These are phyloP conservation scores for Apiotrichum montevideense DNA, from an alignment of 1,284 basidiomycete genomes.

Conservation along the genomic window DNA sequence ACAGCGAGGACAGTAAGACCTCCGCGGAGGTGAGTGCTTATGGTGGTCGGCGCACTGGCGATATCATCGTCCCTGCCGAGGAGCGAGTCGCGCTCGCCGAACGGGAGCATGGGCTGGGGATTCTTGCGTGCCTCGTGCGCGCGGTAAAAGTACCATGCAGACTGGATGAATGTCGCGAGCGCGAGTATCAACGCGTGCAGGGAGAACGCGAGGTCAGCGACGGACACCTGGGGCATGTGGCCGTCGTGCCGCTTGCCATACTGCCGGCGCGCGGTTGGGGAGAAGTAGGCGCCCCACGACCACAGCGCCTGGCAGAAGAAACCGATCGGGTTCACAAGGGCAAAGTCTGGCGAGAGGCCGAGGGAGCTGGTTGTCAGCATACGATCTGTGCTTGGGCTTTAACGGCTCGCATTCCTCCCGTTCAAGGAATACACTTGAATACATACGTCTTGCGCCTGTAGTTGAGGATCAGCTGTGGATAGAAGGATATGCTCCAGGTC, in stretches of 20 bases:
- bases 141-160: slow-evolving; percentile 24
- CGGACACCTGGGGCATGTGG: slow-evolving; percentile 44
- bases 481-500: slow-evolving; percentile 48
- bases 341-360: slow-evolving; percentile 49
- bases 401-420: slow-evolving; percentile 31
- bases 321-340: slow-evolving; percentile 48
- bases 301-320: slow-evolving; percentile 46
- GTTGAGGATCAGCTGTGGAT: slow-evolving; percentile 49
- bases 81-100: slow-evolving; percentile 5
- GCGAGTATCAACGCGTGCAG: slow-evolving; percentile 42
- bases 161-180: slow-evolving; percentile 28
- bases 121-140: slow-evolving; percentile 3
- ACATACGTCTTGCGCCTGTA: slow-evolving; percentile 43
- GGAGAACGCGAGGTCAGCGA: slow-evolving; percentile 48
- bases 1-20: slow-evolving; percentile 24
- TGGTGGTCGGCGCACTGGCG: slow-evolving; percentile 17
- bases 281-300: slow-evolving; percentile 42
- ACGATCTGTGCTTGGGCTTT: background rate
- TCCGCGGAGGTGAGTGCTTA: slow-evolving; percentile 21
- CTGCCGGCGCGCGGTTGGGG: slow-evolving; percentile 37
- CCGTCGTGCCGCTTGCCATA: slow-evolving; percentile 46
- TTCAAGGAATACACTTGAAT: slow-evolving; percentile 4
- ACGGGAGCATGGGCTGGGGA: background rate
- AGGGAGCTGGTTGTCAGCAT: slow-evolving; percentile 14
- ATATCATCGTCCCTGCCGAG: background rate